A percentile compares a stretch with the other conserved stretches of the same genome.
phyloP scores from a whole-genome alignment of 352 stramenopile species.

The Phytophthora macrochlamydospora region DNA sequence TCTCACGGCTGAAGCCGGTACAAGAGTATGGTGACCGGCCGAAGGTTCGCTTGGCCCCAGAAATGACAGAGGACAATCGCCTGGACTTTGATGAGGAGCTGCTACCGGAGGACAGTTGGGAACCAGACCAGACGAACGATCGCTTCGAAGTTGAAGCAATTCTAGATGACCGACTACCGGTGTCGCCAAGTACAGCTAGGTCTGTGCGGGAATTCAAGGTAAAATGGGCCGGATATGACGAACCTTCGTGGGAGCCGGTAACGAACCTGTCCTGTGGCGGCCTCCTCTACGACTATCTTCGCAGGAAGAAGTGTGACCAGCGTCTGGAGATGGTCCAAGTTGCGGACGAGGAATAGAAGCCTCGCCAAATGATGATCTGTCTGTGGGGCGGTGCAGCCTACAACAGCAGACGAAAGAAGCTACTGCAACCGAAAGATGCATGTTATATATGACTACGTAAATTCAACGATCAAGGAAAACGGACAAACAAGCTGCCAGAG shows the following conservation, averaged over 20 bases:
- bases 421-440: too few relatives aligned
- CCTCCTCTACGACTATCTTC: neutral
- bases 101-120: neutral
- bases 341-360: neutral
- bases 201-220: neutral
- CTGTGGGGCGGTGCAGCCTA: too few relatives aligned
- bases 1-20: constrained; percentile 6
- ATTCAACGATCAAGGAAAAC: too few relatives aligned
- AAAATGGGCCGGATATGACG: constrained; percentile 5
- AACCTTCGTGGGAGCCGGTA: neutral
- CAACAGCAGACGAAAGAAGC: too few relatives aligned
- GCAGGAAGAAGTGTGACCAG: neutral
- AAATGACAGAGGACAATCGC: neutral
- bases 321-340: neutral
- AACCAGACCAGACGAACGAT: neutral
- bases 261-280: neutral
- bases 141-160: constrained; percentile 2
- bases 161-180: neutral
- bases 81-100: constrained; percentile 1
- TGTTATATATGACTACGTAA: too few relatives aligned
- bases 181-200: neutral
- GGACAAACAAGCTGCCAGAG: too few relatives aligned
- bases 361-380: too few relatives aligned
- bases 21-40: too few relatives aligned
- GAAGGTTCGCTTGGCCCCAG: neutral